Base-by-base conservation (phyloP, 106 monocot genomes). In the Alisma plantagoaquatica region DNA sequence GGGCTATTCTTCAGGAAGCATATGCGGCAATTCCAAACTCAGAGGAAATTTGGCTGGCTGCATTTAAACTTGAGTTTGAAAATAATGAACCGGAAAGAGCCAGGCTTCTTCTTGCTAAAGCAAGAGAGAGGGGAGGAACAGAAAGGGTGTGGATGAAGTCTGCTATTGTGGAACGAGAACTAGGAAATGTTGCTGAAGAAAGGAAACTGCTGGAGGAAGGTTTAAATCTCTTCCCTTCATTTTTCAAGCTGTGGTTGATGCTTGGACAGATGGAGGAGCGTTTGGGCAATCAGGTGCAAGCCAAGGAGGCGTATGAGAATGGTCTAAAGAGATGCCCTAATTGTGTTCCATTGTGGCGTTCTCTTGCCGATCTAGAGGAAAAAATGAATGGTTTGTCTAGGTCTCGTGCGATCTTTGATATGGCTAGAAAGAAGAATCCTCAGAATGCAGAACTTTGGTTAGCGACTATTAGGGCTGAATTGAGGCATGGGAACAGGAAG, bases 71-170 rank as follows among this genome's bases (percentile, higher is more conserved):
- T 29, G 96, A 96, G 47, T 96, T 96, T 66, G 96, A 96, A 73
- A 88, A 96, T 49, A 59, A 84, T 54, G 96, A 96, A 51, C 89
- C 84, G 1, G 96, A 96, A 61, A 84, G 96, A 52, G 96, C 96
- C 28, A 84, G 89, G 44, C 84, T 96, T 72, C 80, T 96, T 73
- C 69, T 96, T 29, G 81, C 96, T 17, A 96, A 89, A 53, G 96
- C 96, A 33, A 57, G 96, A 14, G 89, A 96, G 55, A 88, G 81
- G 50, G 96, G 94, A 32, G 96, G 89, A 41, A 96, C 96, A 17
- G 96, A 84, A 68, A 84, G 89, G 69, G 96, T 96, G 15, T 96
- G 96, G 96, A 96, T 96, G 96, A 96, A 96, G 53, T 96, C 96
- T 48, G 88, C 77, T 25, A 89, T 96, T 53, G 84, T 96, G 33